These are phyloP conservation scores for Tetradesmus lagerheimii DNA, from an alignment of 139 green algal genomes.

Conservation along the genomic window DNA sequence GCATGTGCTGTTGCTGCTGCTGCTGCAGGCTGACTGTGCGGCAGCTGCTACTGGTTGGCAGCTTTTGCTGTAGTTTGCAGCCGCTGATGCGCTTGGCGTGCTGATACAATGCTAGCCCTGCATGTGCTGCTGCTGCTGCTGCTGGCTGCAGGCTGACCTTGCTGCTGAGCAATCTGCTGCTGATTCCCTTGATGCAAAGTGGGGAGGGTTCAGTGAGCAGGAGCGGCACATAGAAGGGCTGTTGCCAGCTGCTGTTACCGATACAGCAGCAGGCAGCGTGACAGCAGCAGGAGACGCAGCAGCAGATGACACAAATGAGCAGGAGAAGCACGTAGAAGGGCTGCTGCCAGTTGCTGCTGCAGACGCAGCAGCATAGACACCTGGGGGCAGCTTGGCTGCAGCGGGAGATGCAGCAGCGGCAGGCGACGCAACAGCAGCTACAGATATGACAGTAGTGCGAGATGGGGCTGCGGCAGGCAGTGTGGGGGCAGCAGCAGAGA, in stretches of 20 bases:
- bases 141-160: slow-evolving; percentile 32
- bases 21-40: too few species aligned
- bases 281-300: slow-evolving; percentile 1
- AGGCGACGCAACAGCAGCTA: not conserved
- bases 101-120: too few species aligned
- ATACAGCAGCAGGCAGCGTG: not conserved
- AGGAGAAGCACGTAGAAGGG: not conserved
- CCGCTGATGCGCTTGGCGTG: too few species aligned
- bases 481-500: not conserved
- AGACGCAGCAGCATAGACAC: not conserved
- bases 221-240: not conserved
- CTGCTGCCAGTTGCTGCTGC: not conserved
- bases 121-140: slow-evolving; percentile 9
- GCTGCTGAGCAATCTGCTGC: slow-evolving; percentile 18
- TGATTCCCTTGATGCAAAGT: not conserved
- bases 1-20: too few species aligned
- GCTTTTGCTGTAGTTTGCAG: too few species aligned
- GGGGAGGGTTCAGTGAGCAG: slow-evolving; percentile 14
- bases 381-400: too few species aligned
- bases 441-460: not conserved
- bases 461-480: too few species aligned
- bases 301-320: not conserved
- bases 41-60: too few species aligned
- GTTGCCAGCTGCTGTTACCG: not conserved
- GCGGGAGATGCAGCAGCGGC: not conserved